These are phyloP conservation scores for Neotropicomus parvogracilis DNA, from an alignment of 1,284 basidiomycete genomes.

Conservation along the genomic window DNA sequence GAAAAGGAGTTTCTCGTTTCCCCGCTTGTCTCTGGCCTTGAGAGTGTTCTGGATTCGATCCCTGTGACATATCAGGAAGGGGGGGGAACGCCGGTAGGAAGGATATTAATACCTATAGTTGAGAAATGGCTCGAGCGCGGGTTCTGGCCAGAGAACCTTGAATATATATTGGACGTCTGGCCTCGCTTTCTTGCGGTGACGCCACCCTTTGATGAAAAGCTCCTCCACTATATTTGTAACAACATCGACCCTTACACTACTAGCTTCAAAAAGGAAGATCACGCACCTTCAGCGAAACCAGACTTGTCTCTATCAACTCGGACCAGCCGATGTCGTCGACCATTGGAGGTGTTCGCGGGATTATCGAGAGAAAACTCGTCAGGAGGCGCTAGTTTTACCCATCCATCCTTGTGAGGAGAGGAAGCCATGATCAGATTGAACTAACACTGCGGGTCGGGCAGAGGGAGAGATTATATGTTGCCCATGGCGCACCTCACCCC, in stretches of 20 bases:
- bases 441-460: conserved; percentile 1
- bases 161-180: conserved; percentile 52
- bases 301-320: conserved; percentile 26
- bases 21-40: conserved; percentile 31
- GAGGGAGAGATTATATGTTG: conserved; percentile 21
- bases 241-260: background rate
- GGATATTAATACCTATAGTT: conserved; percentile 43
- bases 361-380: conserved; percentile 48
- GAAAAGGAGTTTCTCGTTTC: conserved; percentile 54
- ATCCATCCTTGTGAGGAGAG: conserved; percentile 22
- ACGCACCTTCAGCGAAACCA: conserved; percentile 27
- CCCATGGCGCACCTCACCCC: conserved; percentile 20
- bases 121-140: conserved; percentile 44
- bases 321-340: conserved; percentile 38
- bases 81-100: conserved; percentile 3
- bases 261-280: conserved; percentile 3
- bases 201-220: conserved; percentile 54
- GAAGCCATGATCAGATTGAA: conserved; percentile 18
- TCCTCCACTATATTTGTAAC: conserved; percentile 40
- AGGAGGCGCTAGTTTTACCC: conserved; percentile 30
- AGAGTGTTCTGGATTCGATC: conserved; percentile 27
- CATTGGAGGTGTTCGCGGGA: conserved; percentile 35
- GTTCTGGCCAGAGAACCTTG: conserved; percentile 47
- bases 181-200: conserved; percentile 48
- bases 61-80: conserved; percentile 19